Base-by-base conservation (phyloP, 108 stramenopile species). In the Skeletonema menzelii region DNA sequence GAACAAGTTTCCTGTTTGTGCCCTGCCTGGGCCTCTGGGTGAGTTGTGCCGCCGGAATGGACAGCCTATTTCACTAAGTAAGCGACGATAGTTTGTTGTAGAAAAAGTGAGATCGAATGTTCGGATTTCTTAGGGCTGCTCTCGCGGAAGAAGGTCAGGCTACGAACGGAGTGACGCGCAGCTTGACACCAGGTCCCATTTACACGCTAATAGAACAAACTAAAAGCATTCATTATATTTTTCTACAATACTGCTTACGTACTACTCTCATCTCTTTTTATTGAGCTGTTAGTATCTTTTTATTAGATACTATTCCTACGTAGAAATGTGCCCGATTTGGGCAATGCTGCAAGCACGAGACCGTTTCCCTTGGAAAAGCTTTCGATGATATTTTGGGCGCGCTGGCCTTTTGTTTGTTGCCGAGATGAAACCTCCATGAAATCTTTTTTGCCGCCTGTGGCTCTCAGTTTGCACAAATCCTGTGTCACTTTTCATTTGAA, bases 271-370 rank as follows among this genome's bases (percentile, higher is more conserved):
- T 22, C 47, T 22, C 47, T 49, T 49, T 49, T 49, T 49, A 20
- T 15, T 4, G 20, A 49, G 47, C 20, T 22, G 22, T 15, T 49
- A 20, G 47, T 49, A 49, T 49, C 47, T 22, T 49, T 40, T 49
- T 20, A 49, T 49, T 49, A 49, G 47, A 49, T 49, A 49, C 47
- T 49, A 49, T 49, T 49, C 47, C 47, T 19, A 15, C 47, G 47
- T 49, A 49, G 47, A 49, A 22, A 22, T 15, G 13, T 15, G 14
- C 3, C 38, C 14, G 0, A 22, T 49, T 22, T 49, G 7, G 3
- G 3, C 3, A 49, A 22, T 49, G 38, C 38, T 13, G 20, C 20
- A 49, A 49, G 20, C 17, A 49, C 19, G 20, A 6, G 47, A 20
- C 20, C 47, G 47, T 49, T 22, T 19, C 47, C 47, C 47, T 20